phyloP scores from a whole-genome alignment of 2,329 filamentous ascomycete genomes.

The Lojkania enalia region DNA sequence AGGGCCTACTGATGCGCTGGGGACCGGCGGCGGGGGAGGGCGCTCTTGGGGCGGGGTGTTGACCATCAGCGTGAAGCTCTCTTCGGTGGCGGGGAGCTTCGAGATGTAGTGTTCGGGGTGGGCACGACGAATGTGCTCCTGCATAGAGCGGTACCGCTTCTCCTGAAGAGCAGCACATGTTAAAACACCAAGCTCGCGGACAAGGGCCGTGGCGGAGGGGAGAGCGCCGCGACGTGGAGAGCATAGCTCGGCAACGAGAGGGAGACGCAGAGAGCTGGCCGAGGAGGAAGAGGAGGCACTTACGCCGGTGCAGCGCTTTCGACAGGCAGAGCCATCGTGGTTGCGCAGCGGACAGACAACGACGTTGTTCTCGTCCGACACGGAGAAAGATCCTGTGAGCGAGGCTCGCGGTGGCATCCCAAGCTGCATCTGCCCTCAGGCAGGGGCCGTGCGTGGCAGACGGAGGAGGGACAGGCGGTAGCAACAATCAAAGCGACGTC shows the following conservation, averaged over 20 bases:
- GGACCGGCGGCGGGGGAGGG: conserved; percentile 56
- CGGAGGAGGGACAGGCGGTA: conserved; percentile 5
- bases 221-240: conserved; percentile 26
- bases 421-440: conserved; percentile 47
- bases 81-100: conserved; percentile 95
- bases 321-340: conserved; percentile 94
- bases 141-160: conserved; percentile 97
- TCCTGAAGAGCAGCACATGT: conserved; percentile 62
- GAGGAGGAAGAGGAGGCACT: conserved; percentile 48
- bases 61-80: conserved; percentile 97
- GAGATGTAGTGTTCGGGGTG: conserved; percentile 97
- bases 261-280: not conserved
- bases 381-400: conserved; percentile 86
- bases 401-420: conserved; percentile 87
- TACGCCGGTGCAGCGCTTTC: conserved; percentile 97
- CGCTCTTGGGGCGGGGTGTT: conserved; percentile 80
- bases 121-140: conserved; percentile 96
- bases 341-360: conserved; percentile 95
- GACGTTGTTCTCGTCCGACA: conserved; percentile 90
- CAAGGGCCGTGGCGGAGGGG: conserved; percentile 14
- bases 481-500: conserved; percentile 4
- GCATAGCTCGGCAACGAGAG: conserved; percentile 12
- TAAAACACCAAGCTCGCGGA: conserved; percentile 25
- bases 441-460: conserved; percentile 19
- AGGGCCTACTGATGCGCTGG: conserved; percentile 43